phyloP scores from a whole-genome alignment of 148 eudicot species.

The Cornus suecica region DNA sequence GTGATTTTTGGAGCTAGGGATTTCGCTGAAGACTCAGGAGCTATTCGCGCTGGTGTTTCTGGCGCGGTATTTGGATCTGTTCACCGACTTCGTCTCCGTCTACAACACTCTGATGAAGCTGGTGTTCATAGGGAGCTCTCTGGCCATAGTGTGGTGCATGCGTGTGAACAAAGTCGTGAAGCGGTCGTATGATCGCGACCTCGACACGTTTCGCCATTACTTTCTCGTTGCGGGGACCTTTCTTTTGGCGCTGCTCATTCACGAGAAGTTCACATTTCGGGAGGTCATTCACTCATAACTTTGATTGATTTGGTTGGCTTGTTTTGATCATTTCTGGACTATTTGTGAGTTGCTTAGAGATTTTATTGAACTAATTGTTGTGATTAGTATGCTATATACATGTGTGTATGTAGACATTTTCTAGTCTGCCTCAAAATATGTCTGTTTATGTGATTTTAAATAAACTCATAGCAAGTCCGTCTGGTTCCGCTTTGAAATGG shows the following conservation, averaged over 20 bases:
- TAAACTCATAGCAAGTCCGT: not conserved
- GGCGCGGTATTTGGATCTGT: constrained; percentile 83
- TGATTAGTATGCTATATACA: not conserved
- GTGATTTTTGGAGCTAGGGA: constrained; percentile 42
- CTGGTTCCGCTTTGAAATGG: not conserved
- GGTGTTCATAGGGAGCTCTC: constrained; percentile 66
- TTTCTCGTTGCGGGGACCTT: constrained; percentile 55
- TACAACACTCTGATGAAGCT: constrained; percentile 83
- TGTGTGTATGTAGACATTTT: too few species aligned
- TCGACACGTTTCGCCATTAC: constrained; percentile 80
- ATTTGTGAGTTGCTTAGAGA: not conserved
- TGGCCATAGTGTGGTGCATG: constrained; percentile 84
- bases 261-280: constrained; percentile 79
- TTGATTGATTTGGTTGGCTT: not conserved
- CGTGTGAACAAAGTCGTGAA: constrained; percentile 54
- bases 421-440: not conserved
- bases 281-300: constrained; percentile 47
- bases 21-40: constrained; percentile 96
- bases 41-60: constrained; percentile 72
- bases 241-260: constrained; percentile 57
- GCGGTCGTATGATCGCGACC: constrained; percentile 74
- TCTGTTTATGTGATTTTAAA: not conserved
- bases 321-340: not conserved
- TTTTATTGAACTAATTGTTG: not conserved
- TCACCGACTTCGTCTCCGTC: constrained; percentile 67